These are phyloP conservation scores for Coriolopsis trogii DNA, from an alignment of 1,284 basidiomycete species.

Conservation along the genomic window DNA sequence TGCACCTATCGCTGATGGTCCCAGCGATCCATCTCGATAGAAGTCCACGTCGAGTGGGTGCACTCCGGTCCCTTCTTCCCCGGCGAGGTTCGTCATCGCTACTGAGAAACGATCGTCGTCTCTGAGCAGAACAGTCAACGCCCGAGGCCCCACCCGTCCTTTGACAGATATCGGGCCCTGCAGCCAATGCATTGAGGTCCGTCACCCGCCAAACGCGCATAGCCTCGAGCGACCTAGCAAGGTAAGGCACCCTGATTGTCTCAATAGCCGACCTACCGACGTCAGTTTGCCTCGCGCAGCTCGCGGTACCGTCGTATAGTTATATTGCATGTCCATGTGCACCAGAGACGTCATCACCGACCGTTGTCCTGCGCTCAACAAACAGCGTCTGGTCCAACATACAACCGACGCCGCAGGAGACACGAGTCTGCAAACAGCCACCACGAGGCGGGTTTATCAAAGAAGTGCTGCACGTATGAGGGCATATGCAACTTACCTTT, in stretches of 20 bases:
- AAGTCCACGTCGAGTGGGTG: not conserved
- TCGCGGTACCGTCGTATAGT: constrained; percentile 15
- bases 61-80: not conserved
- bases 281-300: constrained; percentile 4
- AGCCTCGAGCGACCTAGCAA: constrained; percentile 2
- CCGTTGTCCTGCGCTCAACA: too few species aligned
- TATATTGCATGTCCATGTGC: constrained; percentile 17
- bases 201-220: not conserved
- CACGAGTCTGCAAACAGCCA: not conserved
- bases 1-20: not conserved
- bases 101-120: constrained; percentile 9
- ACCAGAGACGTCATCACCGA: constrained; percentile 15
- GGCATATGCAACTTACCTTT: too few species aligned
- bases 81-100: not conserved
- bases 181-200: too few species aligned
- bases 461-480: constrained; percentile 2
- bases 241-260: not conserved
- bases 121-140: too few species aligned
- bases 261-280: constrained; percentile 1
- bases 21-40: not conserved
- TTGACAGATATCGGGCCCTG: too few species aligned
- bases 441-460: constrained; percentile 11
- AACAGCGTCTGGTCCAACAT: too few species aligned
- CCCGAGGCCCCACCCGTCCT: too few species aligned
- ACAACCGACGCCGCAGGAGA: constrained; percentile 10